These are phyloP conservation scores for Thraustotheca clavata DNA, from an alignment of 352 stramenopile genomes.

Conservation along the genomic window DNA sequence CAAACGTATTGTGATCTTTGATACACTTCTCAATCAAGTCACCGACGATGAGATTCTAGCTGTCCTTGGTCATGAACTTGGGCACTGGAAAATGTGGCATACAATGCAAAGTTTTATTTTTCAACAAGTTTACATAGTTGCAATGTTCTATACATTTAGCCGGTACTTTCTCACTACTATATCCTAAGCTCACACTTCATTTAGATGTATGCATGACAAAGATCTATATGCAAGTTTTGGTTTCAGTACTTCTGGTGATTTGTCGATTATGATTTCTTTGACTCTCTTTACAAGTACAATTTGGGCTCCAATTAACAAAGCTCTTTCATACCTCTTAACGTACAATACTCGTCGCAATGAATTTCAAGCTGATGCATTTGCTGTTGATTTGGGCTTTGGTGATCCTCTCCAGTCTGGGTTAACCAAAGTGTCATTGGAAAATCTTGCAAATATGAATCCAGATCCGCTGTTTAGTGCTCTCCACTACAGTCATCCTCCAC, in stretches of 20 bases:
- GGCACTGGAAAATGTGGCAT: slow-evolving; percentile 96
- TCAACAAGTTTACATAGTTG: slow-evolving; percentile 82
- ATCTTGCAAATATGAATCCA: slow-evolving; percentile 95
- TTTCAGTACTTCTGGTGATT: slow-evolving; percentile 32
- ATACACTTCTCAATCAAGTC: slow-evolving; percentile 93
- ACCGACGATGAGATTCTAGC: slow-evolving; percentile 92
- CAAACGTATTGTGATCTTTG: slow-evolving; percentile 96
- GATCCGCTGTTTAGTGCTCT: slow-evolving; percentile 93
- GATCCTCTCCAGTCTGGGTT: slow-evolving; percentile 89
- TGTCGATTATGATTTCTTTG: slow-evolving; percentile 74
- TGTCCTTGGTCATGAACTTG: slow-evolving; percentile 94
- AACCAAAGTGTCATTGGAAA: slow-evolving; percentile 96
- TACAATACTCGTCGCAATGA: slow-evolving; percentile 72
- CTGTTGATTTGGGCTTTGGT: slow-evolving; percentile 86
- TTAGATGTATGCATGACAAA: slow-evolving; percentile 53
- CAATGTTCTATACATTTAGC: slow-evolving; percentile 71
- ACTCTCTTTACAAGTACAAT: slow-evolving; percentile 77
- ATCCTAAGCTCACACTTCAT: not conserved
- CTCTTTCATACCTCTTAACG: slow-evolving; percentile 65
- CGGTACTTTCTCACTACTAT: slow-evolving; percentile 22
- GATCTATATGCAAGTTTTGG: slow-evolving; percentile 71
- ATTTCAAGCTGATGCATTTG: slow-evolving; percentile 91
- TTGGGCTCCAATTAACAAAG: slow-evolving; percentile 73
- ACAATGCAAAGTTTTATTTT: slow-evolving; percentile 91
- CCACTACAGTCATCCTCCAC: slow-evolving; percentile 96